Percentiles rank a stretch among this genome's conserved stretches.
phyloP scores from a whole-genome alignment of 2,329 filamentous ascomycete genomes.

The Paraconiothyrium brasiliense region DNA sequence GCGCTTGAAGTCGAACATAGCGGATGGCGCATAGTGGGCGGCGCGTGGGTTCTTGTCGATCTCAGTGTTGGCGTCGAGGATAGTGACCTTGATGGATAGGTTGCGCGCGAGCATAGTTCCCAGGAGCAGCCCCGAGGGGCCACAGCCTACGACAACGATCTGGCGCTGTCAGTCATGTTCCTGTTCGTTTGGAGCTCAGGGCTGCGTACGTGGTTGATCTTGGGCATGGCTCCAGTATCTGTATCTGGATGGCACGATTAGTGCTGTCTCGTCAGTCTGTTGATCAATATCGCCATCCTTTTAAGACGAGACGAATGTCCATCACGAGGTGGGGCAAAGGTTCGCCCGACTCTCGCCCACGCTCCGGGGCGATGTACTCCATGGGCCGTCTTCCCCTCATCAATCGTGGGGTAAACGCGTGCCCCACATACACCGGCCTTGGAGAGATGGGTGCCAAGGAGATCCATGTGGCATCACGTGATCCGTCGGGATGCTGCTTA shows the following conservation, averaged over 20 bases:
- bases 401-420: constrained; percentile 10
- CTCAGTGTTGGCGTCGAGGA: constrained; percentile 64
- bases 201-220: constrained; percentile 40
- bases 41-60: constrained; percentile 70
- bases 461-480: neutral
- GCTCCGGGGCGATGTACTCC: neutral
- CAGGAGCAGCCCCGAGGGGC: constrained; percentile 46
- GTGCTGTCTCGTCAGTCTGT: constrained; percentile 15
- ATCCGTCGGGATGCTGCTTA: neutral
- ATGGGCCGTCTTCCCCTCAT: constrained; percentile 11
- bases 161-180: constrained; percentile 23
- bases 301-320: constrained; percentile 3
- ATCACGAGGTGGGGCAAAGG: constrained; percentile 30
- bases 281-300: constrained; percentile 18
- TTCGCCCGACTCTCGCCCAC: neutral
- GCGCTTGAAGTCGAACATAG: constrained; percentile 66
- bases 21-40: constrained; percentile 68
- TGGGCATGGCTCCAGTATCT: constrained; percentile 33
- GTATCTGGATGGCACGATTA: constrained; percentile 17
- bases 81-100: constrained; percentile 59
- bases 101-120: constrained; percentile 62
- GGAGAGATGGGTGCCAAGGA: neutral
- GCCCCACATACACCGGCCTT: constrained; percentile 11
- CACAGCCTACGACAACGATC: constrained; percentile 45
- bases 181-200: neutral